Base-by-base conservation (phyloP, 2,329 filamentous ascomycete species). In the Fusarium nygamai region DNA sequence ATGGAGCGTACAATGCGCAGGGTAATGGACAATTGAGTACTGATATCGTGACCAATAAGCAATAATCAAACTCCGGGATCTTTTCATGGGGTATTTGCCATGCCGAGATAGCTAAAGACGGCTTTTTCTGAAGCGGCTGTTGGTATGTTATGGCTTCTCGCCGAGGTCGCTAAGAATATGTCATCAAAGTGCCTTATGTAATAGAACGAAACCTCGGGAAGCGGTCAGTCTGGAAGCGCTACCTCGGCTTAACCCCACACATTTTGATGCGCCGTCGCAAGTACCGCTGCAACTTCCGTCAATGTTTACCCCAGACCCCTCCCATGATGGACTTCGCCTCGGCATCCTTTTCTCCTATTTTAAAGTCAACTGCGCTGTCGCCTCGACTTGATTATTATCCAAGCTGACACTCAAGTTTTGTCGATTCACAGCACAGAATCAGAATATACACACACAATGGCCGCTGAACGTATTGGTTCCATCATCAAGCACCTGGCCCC, bases 401-500 rank as follows among this genome's bases (percentile, higher is more conserved):
- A 34, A 61, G 36, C 31, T 59, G 44, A 64, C 38, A 59, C 29
- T 47, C 39, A 65, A 46, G 17, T 24, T 19, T 44, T 22, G 22
- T 44, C 16, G 36, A 64, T 53, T 24, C 17, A 46, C 46, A 67
- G 51, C 29, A 54, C 27, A 62, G 33, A 60, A 36, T 57, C 27
- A 65, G 33, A 62, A 39, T 57, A 64, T 58, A 69, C 83, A 65
- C 47, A 67, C 83, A 87, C 77, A 78, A 96, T 96, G 94, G 92
- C 94, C 77, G 89, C 92, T 72, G 94, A 98, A 87, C 91, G 95
- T 84, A 91, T 98, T 78, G 93, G 90, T 80, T 95, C 93, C 76
- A 93, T 98, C 80, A 89, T 98, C 79, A 95, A 92, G 85, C 95
- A 98, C 84, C 88, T 98, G 81, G 88, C 92, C 68, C 93, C 94